Base-by-base conservation (phyloP, 768 basidiomycete species). In the Kwoniella heveanensis region DNA sequence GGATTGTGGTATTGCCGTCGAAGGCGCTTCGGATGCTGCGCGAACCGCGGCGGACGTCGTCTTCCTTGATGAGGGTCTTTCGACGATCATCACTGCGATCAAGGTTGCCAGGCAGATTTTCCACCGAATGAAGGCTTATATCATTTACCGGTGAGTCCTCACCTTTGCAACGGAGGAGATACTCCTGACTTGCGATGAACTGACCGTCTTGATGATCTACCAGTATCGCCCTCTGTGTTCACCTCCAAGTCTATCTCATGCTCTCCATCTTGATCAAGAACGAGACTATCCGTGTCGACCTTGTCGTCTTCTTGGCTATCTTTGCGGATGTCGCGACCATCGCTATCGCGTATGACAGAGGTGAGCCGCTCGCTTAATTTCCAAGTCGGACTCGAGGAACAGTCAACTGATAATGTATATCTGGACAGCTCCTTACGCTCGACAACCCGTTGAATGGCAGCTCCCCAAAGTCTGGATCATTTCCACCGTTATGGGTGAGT, bases 1-100 rank as follows among this genome's bases (percentile, higher is more conserved):
- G 15, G 87, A 88, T 71, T 82, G 86, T 62, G 85, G 86, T 21
- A 84, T 88, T 54, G 87, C 86, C 1, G 86, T 88, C 70, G 86
- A 86, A 21, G 83, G 82, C 48, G 85, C 85, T 1, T 82, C 82
- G 3, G 85, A 86, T 66, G 85, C 86, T 32, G 85, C 85, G 3
- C 83, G 87, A 68, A 85, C 85, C 60, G 87, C 87, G 6, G 85
- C 86, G 1, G 87, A 88, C 68, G 70, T 72, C 36, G 83, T 84
- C 19, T 84, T 84, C 76, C 71, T 83, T n/a, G 83, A 83, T 65
- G 83, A 83, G 54, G 83, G 83, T 58, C 75, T 84, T 6, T 70
- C 68, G 32, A 77, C 77, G 36, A 78, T 80, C 60, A 83, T 84
- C 65, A 83, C 82, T 8, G 74, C 81, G 52, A 83, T 84, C 76